Evolutionary conservation across 495 filamentous ascomycete species (phyloP), one percentile per base, ranked within the genome.

Genomic region (Penicillium angulare): DNA sequence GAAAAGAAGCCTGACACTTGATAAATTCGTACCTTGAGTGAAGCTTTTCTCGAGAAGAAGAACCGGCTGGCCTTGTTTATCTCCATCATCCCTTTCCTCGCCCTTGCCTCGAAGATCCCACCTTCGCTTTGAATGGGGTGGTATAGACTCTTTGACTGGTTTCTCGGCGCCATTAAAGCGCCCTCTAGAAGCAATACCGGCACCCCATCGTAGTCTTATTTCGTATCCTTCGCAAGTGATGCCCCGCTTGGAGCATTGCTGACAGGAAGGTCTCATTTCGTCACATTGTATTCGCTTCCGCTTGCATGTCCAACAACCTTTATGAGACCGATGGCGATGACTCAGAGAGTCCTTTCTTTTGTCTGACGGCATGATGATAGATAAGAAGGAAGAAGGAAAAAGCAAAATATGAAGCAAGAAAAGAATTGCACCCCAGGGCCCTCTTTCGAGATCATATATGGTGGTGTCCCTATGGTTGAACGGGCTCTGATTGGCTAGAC

Each of bases 271-370:
- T 13, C 56, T 59, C 1, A 40, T 22, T 41, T 63, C 59, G n/a
- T 67, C 64, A 29, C 64, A 67, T 42, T 67, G 61, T 15, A 64
- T 49, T 6, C 59, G 55, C 38, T 52, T 62, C 15, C 50, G 56
- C 39, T 67, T 67, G 48, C 64, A 67, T 3, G 61, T 67, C 64
- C 64, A 67, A 29, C 64, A 67, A 27, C 64, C 64, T 32, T 57
- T 62, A 49, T 57, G 60, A 7, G 61, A 65, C 17, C 64, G 58
- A 21, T 61, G 61, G 29, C 51, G 57, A 31, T 44, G 10, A 17
- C 27, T 26, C 15, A 36, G 13, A 9, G 55, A 10, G 18, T 56
- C 44, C 43, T 61, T 59, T 10, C 41, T 48, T 18, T 56, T 64
- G 23, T 49, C 24, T 9, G 49, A 18, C 22, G 44, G 24, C 23